These are phyloP conservation scores for Eucalyptus caleyi DNA, from an alignment of 345 rosid species.

Conservation along the genomic window DNA sequence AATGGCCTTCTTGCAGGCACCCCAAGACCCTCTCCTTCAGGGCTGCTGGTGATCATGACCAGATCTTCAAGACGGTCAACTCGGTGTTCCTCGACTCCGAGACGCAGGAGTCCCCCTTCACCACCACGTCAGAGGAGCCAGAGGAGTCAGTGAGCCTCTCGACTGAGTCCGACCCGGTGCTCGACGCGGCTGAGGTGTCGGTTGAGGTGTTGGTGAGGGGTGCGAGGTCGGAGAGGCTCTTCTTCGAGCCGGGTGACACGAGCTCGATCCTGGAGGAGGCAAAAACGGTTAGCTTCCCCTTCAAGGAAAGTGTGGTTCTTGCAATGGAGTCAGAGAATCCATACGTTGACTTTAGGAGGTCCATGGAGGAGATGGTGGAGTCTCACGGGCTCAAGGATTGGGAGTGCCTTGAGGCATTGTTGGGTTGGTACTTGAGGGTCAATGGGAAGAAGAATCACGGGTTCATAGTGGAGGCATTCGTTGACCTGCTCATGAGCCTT, in stretches of 20 bases:
- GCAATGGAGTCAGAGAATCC: constrained; percentile 80
- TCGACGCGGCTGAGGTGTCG: constrained; percentile 5
- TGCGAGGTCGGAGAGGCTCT: constrained; percentile 50
- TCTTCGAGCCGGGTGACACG: constrained; percentile 56
- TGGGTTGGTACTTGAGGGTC: constrained; percentile 68
- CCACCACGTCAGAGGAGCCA: constrained; percentile 19
- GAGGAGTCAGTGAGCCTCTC: constrained; percentile 13
- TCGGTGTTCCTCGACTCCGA: constrained; percentile 40
- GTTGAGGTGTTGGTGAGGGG: constrained; percentile 47
- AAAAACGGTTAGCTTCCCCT: constrained; percentile 9
- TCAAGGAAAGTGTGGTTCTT: constrained; percentile 45
- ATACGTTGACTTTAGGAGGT: constrained; percentile 60
- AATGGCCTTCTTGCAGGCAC: constrained; percentile 44
- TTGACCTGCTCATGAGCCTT: constrained; percentile 47
- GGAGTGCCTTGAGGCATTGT: constrained; percentile 62
- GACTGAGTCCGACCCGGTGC: constrained; percentile 3
- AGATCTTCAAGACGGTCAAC: constrained; percentile 66
- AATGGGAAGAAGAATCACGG: constrained; percentile 69
- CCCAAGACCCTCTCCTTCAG: constrained; percentile 59
- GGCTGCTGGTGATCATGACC: constrained; percentile 9
- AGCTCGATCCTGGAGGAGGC: constrained; percentile 54
- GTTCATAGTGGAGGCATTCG: constrained; percentile 63
- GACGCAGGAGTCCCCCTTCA: constrained; percentile 25
- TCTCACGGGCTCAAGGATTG: constrained; percentile 55
- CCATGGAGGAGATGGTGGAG: constrained; percentile 93